A percentile compares a stretch with the other conserved stretches of the same genome.
These are phyloP conservation scores for Sporothrix brasiliensis DNA, from an alignment of 2,329 filamentous ascomycete genomes.

Conservation along the genomic window DNA sequence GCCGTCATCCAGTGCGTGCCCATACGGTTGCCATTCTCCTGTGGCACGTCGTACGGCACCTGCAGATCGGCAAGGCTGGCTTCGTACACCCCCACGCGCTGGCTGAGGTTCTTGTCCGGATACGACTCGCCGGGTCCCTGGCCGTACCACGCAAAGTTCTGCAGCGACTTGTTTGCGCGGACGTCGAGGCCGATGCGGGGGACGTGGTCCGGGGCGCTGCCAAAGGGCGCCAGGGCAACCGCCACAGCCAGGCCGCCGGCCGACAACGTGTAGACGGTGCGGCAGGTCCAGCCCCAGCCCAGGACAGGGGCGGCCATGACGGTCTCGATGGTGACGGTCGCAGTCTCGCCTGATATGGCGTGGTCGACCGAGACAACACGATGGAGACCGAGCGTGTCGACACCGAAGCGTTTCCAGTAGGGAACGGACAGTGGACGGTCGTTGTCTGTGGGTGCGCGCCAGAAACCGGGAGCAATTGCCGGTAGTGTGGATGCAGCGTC, in stretches of 20 bases:
- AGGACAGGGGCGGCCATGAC: conserved; percentile 63
- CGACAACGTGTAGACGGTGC: conserved; percentile 44
- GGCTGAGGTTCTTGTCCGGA: conserved; percentile 61
- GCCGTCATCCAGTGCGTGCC: conserved; percentile 59
- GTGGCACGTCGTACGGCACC: conserved; percentile 66
- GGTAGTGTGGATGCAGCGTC: conserved; percentile 32
- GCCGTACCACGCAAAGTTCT: conserved; percentile 61
- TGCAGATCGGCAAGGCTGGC: conserved; percentile 54
- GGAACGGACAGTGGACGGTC: conserved; percentile 57
- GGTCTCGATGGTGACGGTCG: conserved; percentile 49
- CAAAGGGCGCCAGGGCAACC: conserved; percentile 50
- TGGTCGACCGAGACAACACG: conserved; percentile 30
- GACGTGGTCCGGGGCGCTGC: conserved; percentile 57
- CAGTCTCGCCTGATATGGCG: conserved; percentile 36
- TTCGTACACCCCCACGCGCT: conserved; percentile 56
- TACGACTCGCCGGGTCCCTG: conserved; percentile 67
- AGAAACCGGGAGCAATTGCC: conserved; percentile 56
- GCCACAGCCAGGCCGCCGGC: conserved; percentile 52
- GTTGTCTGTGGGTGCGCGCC: conserved; percentile 68
- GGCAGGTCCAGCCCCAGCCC: conserved; percentile 59
- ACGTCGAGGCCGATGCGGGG: conserved; percentile 66
- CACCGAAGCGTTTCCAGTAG: conserved; percentile 60
- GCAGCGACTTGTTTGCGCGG: conserved; percentile 51
- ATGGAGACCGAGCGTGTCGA: conserved; percentile 52
- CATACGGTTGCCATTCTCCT: conserved; percentile 67